Evolutionary conservation across 352 stramenopile genomes (phyloP), one percentile per base, ranked within the genome.

Genomic region (Bremia lactucae): DNA sequence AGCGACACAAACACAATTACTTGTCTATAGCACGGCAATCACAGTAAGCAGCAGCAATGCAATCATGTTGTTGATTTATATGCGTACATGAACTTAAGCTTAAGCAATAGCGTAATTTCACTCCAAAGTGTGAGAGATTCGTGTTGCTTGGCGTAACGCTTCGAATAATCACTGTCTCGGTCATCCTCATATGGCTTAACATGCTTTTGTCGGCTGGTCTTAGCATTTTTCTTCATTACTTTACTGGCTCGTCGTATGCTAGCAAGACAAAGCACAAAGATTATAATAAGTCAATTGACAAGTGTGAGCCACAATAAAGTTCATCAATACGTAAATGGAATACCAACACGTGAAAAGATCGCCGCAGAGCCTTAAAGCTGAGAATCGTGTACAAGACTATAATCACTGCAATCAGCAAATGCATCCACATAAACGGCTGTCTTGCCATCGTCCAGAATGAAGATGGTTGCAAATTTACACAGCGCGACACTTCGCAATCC

Each of bases 341-440:
- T 15, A 50, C 65, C 15, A 59, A 83, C 73, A 82, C 52, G 9
- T 42, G 36, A 13, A 78, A 59, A 0, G 72, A 88, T 11, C 74
- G 69, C 7, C 46, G 29, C 6, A 92, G 47, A 11, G 74, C 70
- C 31, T 71, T 76, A 6, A 48, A 40, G 41, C 70, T 85, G 25
- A 93, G 65, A 16, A 46, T 40, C 45, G 87, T 57, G 53, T 93
- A 93, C 14, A 72, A 35, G n/a, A 62, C 14, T 2, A 61, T 52
- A 33, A 87, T 43, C 4, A 59, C 31, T 0, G 55, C 62, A 25
- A 87, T 60, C 20, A 85, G 41, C 11, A 82, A 26, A 40, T 93
- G 76, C 34, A 90, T 65, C 78, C 80, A 89, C 26, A 93, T 46
- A 42, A 87, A 87, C 21, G 68, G 65, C 22, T 76, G 65, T 10